Conservation (phyloP, 805 yeast species). For the Ogataea sp. region DNA sequence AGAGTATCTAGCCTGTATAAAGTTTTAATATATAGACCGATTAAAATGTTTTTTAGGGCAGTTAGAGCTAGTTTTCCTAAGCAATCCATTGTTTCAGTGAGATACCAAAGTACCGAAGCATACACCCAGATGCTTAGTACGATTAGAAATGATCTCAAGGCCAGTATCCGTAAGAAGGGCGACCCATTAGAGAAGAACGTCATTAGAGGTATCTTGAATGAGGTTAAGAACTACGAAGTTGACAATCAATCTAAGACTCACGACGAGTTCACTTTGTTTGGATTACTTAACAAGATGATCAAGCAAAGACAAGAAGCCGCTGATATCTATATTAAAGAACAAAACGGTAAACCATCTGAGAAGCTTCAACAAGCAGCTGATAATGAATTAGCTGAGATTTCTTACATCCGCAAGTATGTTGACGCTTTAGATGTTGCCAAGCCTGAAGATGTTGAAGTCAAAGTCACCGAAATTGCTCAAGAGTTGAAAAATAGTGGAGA, state of each 20-base stretch:
- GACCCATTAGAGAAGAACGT: slow-evolving; percentile 30
- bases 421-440: slow-evolving; percentile 28
- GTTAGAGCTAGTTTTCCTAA: too few species aligned
- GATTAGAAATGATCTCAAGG: slow-evolving; percentile 26
- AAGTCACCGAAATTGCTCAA: slow-evolving; percentile 21
- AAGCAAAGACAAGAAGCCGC: slow-evolving; percentile 33
- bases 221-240: slow-evolving; percentile 31
- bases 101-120: slow-evolving; percentile 21
- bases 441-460: slow-evolving; percentile 23
- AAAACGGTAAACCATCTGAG: slow-evolving; percentile 33
- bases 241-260: slow-evolving; percentile 18
- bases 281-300: slow-evolving; percentile 27
- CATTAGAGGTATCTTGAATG: slow-evolving; percentile 29
- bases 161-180: slow-evolving; percentile 24
- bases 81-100: too few species aligned
- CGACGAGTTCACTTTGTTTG: slow-evolving; percentile 25
- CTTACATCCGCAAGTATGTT: slow-evolving; percentile 26
- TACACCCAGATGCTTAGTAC: slow-evolving; percentile 18
- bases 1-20: too few species aligned
- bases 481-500: slow-evolving; percentile 17
- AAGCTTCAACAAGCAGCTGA: slow-evolving; percentile 29
- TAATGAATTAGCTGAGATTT: slow-evolving; percentile 30
- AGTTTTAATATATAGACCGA: too few species aligned
- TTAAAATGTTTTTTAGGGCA: too few species aligned
- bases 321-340: slow-evolving; percentile 27